Base-by-base conservation (phyloP, 2,329 filamentous ascomycete genomes). In the Fusarium coicis region DNA sequence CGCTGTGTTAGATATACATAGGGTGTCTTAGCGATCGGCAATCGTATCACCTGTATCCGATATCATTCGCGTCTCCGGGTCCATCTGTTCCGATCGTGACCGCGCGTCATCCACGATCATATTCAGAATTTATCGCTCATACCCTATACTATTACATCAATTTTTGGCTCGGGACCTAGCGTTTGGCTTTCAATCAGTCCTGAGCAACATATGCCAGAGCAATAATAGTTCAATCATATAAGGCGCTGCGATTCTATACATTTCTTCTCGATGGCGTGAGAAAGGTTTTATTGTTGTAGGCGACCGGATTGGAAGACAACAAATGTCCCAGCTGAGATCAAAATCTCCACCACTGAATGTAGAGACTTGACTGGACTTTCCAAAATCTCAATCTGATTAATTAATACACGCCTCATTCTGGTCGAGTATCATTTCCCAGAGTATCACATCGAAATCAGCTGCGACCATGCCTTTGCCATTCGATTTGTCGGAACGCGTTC, bases 1-100 rank as follows among this genome's bases (percentile, higher is more conserved):
- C 28, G 12, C 4, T 0, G 1, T 26, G 49, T 16, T 1, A 16
- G 12, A 28, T n/a, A 2, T 0, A n/a, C n/a, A 7, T 23, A 7
- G 23, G 5, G 50, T 53, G 50, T 23, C 34, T 53, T 10, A 39
- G 50, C 5, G 19, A 2, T 39, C 19, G 34, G 19, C 10, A 53
- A 18, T n/a, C 5, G 8, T 28, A 5, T 16, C 5, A 4, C 19
- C 19, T 28, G 34, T 10, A 28, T 28, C 18, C 14, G 34, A 3
- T 7, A 5, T 53, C 4, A 21, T 28, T 18, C 7, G 18, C 15
- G 50, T 53, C 34, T 53, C 50, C 50, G 50, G 50, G 10, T n/a
- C 7, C 16, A 3, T 21, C 4, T n/a, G 10, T 39, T n/a, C 34
- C 50, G 50, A 39, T 21, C 7, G 0, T 39, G 23, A 53, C 50